Evolutionary conservation across 176 grass and related monocot species (phyloP).

Genomic region (Juncus inflexus): DNA sequence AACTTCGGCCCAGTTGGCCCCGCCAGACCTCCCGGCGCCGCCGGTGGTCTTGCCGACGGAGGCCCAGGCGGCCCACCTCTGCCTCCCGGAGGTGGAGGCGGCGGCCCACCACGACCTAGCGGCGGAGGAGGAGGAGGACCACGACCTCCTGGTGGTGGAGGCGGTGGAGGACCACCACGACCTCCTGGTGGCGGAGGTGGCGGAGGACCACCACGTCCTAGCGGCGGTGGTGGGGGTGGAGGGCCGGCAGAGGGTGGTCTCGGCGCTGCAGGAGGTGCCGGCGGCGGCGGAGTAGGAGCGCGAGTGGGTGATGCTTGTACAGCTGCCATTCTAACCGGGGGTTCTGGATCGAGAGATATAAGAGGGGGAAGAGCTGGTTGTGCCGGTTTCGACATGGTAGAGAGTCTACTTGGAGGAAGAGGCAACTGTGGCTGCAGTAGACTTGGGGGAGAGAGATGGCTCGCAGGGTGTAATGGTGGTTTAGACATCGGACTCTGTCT

Average conservation of each 20-base stretch:
- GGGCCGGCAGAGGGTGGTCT: constrained; percentile 28
- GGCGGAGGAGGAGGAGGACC: constrained; percentile 64
- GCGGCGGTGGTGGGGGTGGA: constrained; percentile 32
- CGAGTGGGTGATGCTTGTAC: constrained; percentile 24
- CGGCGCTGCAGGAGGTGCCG: constrained; percentile 27
- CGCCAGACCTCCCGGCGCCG: constrained; percentile 33
- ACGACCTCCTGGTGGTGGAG: constrained; percentile 35
- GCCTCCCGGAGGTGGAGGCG: constrained; percentile 42
- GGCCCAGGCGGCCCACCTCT: constrained; percentile 29
- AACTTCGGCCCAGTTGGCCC: constrained; percentile 48
- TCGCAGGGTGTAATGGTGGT: neutral
- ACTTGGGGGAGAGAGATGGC: constrained; percentile 1
- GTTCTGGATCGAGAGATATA: constrained; percentile 11
- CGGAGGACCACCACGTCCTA: constrained; percentile 13
- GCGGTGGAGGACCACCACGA: constrained; percentile 35
- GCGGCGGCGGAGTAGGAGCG: constrained; percentile 28
- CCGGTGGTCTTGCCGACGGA: constrained; percentile 52
- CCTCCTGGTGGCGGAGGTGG: constrained; percentile 46
- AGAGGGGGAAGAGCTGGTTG: neutral
- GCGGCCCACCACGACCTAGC: constrained; percentile 28
- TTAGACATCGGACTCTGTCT: neutral
- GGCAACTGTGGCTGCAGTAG: constrained; percentile 15
- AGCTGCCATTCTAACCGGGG: constrained; percentile 12
- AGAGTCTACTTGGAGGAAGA: constrained; percentile 13
- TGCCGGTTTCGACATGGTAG: neutral